phyloP scores from a whole-genome alignment of 2,329 filamentous ascomycete species.

The Sporothrix pseudoabietina region DNA sequence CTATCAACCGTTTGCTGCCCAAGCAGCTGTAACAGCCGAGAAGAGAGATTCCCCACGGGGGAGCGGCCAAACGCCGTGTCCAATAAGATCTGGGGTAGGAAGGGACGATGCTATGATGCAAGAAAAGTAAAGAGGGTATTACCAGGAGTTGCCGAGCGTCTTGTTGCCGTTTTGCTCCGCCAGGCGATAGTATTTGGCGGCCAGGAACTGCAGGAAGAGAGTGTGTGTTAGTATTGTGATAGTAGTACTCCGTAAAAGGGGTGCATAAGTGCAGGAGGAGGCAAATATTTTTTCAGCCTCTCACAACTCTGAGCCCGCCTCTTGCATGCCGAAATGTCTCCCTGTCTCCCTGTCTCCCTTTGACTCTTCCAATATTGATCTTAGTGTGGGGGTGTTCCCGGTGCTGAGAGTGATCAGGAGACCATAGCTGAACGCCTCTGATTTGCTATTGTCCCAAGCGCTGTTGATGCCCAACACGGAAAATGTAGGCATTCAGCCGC shows the following conservation, averaged over 20 bases:
- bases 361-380: neutral
- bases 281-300: neutral
- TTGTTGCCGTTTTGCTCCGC: conserved; percentile 89
- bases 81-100: neutral
- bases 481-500: neutral
- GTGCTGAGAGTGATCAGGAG: conserved; percentile 6
- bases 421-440: neutral
- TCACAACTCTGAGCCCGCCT: neutral
- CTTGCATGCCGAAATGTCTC: neutral
- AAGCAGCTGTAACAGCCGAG: conserved; percentile 41
- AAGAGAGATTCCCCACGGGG: neutral
- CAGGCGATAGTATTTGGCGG: conserved; percentile 88
- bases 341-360: neutral
- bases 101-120: conserved; percentile 25
- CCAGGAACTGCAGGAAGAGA: conserved; percentile 59
- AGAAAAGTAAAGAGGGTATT: conserved; percentile 44
- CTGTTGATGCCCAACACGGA: conserved; percentile 1
- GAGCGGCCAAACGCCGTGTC: neutral
- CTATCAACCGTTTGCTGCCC: conserved; percentile 41
- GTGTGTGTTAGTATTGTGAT: conserved; percentile 47
- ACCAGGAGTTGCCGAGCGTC: conserved; percentile 93
- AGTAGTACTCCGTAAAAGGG: neutral
- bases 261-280: neutral
- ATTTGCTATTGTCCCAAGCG: neutral
- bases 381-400: conserved; percentile 3